These are phyloP conservation scores for Calonectria naviculata DNA, from an alignment of 2,329 filamentous ascomycete genomes.

Conservation along the genomic window DNA sequence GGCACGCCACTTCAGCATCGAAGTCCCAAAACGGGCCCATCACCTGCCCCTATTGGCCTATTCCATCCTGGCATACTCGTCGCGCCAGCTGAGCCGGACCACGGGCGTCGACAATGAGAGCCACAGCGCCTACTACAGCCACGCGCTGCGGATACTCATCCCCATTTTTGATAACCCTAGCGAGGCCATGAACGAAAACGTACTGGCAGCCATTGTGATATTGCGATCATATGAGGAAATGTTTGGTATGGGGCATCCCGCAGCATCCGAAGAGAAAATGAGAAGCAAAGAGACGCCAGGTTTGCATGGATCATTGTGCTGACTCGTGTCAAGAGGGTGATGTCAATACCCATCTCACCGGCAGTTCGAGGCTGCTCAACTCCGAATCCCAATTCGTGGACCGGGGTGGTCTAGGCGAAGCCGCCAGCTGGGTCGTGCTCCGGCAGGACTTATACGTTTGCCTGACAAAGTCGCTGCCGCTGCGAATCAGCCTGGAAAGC, in stretches of 20 bases:
- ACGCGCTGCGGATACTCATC: slow-evolving; percentile 53
- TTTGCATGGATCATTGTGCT: not conserved
- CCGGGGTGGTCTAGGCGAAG: slow-evolving; percentile 51
- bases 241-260: slow-evolving; percentile 39
- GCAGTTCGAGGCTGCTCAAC: slow-evolving; percentile 40
- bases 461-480: slow-evolving; percentile 50
- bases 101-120: slow-evolving; percentile 39
- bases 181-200: slow-evolving; percentile 49
- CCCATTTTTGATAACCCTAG: slow-evolving; percentile 47
- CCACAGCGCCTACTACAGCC: slow-evolving; percentile 52
- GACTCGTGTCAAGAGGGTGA: slow-evolving; percentile 33
- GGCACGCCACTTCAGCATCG: slow-evolving; percentile 51
- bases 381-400: slow-evolving; percentile 40
- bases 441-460: slow-evolving; percentile 61
- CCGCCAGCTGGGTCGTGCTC: slow-evolving; percentile 58
- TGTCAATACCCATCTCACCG: slow-evolving; percentile 40
- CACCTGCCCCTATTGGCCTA: slow-evolving; percentile 50
- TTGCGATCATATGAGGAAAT: slow-evolving; percentile 54
- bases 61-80: slow-evolving; percentile 40
- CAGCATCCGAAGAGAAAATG: not conserved
- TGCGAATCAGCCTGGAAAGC: slow-evolving; percentile 50
- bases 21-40: slow-evolving; percentile 53
- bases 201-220: slow-evolving; percentile 52
- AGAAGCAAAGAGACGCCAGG: not conserved
- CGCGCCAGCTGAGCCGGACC: slow-evolving; percentile 33